These are phyloP conservation scores for Populus trichocarpa DNA, from an alignment of 441 rosid species.

Conservation along the genomic window DNA sequence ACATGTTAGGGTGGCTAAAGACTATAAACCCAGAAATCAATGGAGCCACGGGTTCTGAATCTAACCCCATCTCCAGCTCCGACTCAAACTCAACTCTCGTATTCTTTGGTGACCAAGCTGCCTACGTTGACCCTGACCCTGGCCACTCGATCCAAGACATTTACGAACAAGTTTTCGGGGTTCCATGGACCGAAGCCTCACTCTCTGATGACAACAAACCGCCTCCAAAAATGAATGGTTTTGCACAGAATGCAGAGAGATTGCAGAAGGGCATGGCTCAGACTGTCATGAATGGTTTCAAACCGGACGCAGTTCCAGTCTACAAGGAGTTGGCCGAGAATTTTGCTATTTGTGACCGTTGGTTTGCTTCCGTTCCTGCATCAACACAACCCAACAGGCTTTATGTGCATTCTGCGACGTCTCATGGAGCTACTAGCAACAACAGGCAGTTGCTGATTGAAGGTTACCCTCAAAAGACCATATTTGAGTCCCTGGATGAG, in stretches of 20 bases:
- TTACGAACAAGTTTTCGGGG: constrained; percentile 84
- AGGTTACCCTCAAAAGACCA: constrained; percentile 76
- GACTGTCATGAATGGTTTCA: constrained; percentile 80
- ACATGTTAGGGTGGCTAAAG: constrained; percentile 91
- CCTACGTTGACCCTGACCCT: constrained; percentile 78
- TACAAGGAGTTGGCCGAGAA: constrained; percentile 59
- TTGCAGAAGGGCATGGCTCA: constrained; percentile 54
- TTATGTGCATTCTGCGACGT: constrained; percentile 77
- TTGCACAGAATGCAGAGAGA: constrained; percentile 71
- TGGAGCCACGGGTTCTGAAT: constrained; percentile 74
- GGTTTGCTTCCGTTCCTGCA: constrained; percentile 76
- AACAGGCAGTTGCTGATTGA: constrained; percentile 42
- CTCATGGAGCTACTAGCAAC: constrained; percentile 68
- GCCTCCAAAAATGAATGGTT: constrained; percentile 68
- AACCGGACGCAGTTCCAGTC: constrained; percentile 63
- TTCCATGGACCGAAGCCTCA: constrained; percentile 39
- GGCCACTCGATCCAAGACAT: constrained; percentile 87
- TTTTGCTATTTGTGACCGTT: constrained; percentile 75
- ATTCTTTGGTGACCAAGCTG: constrained; percentile 47
- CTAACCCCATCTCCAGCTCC: constrained; percentile 64
- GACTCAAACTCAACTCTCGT: constrained; percentile 45
- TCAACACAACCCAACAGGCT: constrained; percentile 80
- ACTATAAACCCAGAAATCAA: constrained; percentile 64
- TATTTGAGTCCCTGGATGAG: constrained; percentile 70
- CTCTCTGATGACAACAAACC: constrained; percentile 17